phyloP scores from a whole-genome alignment of 768 basidiomycete species.

The Phylloporus arenicola region DNA sequence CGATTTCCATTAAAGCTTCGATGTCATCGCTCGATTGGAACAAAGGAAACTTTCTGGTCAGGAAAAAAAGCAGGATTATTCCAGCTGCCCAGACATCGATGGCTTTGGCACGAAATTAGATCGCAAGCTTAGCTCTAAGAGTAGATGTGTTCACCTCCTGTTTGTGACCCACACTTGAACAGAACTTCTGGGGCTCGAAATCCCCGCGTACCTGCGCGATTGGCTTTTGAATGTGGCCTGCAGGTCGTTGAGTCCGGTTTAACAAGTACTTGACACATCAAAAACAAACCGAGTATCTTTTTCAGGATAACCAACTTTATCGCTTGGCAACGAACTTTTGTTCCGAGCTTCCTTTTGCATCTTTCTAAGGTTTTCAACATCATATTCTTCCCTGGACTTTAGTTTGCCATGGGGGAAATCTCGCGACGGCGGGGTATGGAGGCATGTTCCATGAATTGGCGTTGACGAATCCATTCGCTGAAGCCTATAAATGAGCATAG shows the following conservation, averaged over 20 bases:
- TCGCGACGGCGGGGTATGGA: constrained; percentile 65
- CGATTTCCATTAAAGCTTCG: constrained; percentile 94
- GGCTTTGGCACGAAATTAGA: constrained; percentile 44
- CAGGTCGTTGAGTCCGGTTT: background rate
- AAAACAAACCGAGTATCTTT: constrained; percentile 61
- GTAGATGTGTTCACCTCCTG: constrained; percentile 60
- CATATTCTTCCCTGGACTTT: constrained; percentile 38
- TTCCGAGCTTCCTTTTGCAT: constrained; percentile 57
- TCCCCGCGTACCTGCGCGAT: constrained; percentile 93
- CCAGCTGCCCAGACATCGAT: constrained; percentile 97
- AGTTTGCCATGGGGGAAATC: constrained; percentile 67
- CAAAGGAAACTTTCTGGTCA: constrained; percentile 87
- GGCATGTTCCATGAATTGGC: constrained; percentile 53
- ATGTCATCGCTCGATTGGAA: constrained; percentile 92
- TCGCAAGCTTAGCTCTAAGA: background rate
- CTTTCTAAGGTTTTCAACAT: constrained; percentile 46
- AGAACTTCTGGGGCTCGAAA: constrained; percentile 97
- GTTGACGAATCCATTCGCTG: constrained; percentile 52
- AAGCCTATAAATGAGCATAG: constrained; percentile 6
- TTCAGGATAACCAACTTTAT: constrained; percentile 72
- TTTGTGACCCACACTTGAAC: constrained; percentile 89
- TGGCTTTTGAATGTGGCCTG: constrained; percentile 84
- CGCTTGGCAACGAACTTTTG: constrained; percentile 49
- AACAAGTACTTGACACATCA: background rate
- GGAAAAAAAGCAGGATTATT: constrained; percentile 86